These are phyloP conservation scores for Ogataea siamensis DNA, from an alignment of 805 yeast species.

Conservation along the genomic window DNA sequence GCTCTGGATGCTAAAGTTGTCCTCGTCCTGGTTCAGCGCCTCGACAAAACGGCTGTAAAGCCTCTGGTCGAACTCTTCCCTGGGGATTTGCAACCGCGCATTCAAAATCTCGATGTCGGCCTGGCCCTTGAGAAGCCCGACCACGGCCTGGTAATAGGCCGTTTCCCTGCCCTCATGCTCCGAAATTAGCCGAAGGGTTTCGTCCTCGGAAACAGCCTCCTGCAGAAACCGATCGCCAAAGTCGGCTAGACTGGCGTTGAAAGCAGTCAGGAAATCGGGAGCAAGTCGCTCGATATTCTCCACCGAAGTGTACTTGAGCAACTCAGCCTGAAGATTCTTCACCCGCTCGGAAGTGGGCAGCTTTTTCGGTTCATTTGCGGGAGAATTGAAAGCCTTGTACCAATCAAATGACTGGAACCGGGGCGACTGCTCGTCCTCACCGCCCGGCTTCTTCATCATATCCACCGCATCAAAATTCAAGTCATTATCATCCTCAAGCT, in stretches of 20 bases:
- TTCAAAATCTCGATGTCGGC: conserved; percentile 13
- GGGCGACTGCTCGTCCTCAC: not conserved
- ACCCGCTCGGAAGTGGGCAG: conserved; percentile 6
- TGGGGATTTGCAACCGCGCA: conserved; percentile 12
- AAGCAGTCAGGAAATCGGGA: conserved; percentile 20
- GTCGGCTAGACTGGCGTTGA: conserved; percentile 12
- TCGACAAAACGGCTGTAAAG: conserved; percentile 13
- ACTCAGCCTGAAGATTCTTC: conserved; percentile 13
- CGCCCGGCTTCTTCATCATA: not conserved
- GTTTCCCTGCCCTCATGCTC: conserved; percentile 15
- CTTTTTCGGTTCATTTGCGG: not conserved
- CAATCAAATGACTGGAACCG: conserved; percentile 12
- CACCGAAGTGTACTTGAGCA: conserved; percentile 17
- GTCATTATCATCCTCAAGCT: conserved; percentile 26
- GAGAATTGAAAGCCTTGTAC: conserved; percentile 12
- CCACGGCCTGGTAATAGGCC: conserved; percentile 23
- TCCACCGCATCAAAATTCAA: conserved; percentile 18
- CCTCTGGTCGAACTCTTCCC: conserved; percentile 13
- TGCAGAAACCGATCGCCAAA: conserved; percentile 25
- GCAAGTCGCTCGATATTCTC: conserved; percentile 15
- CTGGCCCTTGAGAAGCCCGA: conserved; percentile 18
- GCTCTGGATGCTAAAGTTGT: conserved; percentile 4
- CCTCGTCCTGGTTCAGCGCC: conserved; percentile 9
- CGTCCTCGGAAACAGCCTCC: conserved; percentile 19
- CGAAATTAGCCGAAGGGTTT: conserved; percentile 12